These are phyloP conservation scores for Panaeolus cyanescens DNA, from an alignment of 768 basidiomycete species.

Conservation along the genomic window DNA sequence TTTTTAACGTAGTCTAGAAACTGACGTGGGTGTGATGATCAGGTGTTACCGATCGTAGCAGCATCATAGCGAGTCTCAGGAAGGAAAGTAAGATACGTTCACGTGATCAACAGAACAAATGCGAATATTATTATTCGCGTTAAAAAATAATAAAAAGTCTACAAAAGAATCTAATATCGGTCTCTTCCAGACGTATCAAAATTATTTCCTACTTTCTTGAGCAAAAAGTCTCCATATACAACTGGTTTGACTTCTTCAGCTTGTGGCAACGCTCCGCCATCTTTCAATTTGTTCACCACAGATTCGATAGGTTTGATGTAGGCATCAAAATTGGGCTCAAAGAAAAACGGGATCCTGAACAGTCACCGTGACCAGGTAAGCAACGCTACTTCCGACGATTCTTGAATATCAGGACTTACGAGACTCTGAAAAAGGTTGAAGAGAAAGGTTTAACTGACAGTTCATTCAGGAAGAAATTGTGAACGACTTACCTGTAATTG, in stretches of 20 bases:
- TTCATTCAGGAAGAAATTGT: not conserved
- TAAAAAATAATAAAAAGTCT: not conserved
- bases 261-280: slow-evolving; percentile 12
- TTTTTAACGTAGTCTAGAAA: too few species aligned
- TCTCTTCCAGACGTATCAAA: slow-evolving; percentile 50
- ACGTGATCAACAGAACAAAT: slow-evolving; percentile 20
- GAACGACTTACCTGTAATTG: slow-evolving; percentile 66
- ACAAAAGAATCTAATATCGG: slow-evolving; percentile 27
- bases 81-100: slow-evolving; percentile 7
- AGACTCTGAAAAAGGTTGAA: slow-evolving; percentile 50
- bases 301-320: slow-evolving; percentile 64
- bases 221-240: slow-evolving; percentile 79
- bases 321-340: slow-evolving; percentile 86
- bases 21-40: too few species aligned
- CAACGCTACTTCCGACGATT: slow-evolving; percentile 5
- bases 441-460: not conserved
- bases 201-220: slow-evolving; percentile 72
- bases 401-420: slow-evolving; percentile 46
- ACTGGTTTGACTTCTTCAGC: slow-evolving; percentile 39
- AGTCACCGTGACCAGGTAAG: not conserved
- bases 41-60: too few species aligned
- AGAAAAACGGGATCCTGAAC: slow-evolving; percentile 86
- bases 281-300: slow-evolving; percentile 43
- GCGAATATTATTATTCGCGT: not conserved
- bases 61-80: slow-evolving; percentile 19